Evolutionary conservation across 2,329 filamentous ascomycete genomes (phyloP).

Genomic region (Gremmenia infestans): DNA sequence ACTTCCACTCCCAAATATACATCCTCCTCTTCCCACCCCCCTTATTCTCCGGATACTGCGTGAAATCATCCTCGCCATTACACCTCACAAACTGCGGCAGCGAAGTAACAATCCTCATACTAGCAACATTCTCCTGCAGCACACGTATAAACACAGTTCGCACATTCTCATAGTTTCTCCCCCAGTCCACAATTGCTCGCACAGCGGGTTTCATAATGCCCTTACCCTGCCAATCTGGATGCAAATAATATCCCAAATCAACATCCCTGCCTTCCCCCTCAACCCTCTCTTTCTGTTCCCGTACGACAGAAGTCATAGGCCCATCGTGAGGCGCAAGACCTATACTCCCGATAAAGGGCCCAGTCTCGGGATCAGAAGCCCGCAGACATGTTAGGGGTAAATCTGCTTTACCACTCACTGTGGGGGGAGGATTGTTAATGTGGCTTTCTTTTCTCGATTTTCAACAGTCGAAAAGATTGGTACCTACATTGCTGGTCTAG

Average conservation of each 20-base stretch:
- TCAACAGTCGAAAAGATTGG: not conserved
- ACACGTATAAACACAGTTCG: slow-evolving; percentile 5
- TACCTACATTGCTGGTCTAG: not conserved
- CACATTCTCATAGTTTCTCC: slow-evolving; percentile 2
- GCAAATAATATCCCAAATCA: slow-evolving; percentile 15
- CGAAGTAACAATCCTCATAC: slow-evolving; percentile 7
- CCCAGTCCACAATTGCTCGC: slow-evolving; percentile 9
- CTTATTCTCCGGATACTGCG: slow-evolving; percentile 14
- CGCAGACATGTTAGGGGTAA: slow-evolving; percentile 3
- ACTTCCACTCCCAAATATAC: slow-evolving; percentile 11
- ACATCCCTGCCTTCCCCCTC: not conserved
- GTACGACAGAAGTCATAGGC: too few species aligned
- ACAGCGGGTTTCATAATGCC: slow-evolving; percentile 13
- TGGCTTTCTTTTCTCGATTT: not conserved
- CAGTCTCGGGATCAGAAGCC: not conserved
- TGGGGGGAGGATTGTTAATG: too few species aligned
- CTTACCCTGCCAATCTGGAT: slow-evolving; percentile 9
- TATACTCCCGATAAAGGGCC: slow-evolving; percentile 2
- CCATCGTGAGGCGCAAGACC: not conserved
- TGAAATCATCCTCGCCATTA: not conserved
- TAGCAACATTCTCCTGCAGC: slow-evolving; percentile 10
- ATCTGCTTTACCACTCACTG: not conserved
- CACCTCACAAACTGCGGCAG: slow-evolving; percentile 7
- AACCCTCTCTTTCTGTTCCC: not conserved
- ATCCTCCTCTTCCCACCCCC: slow-evolving; percentile 13